Base-by-base conservation (phyloP, 345 rosid genomes). In the Pugionium cornutum region DNA sequence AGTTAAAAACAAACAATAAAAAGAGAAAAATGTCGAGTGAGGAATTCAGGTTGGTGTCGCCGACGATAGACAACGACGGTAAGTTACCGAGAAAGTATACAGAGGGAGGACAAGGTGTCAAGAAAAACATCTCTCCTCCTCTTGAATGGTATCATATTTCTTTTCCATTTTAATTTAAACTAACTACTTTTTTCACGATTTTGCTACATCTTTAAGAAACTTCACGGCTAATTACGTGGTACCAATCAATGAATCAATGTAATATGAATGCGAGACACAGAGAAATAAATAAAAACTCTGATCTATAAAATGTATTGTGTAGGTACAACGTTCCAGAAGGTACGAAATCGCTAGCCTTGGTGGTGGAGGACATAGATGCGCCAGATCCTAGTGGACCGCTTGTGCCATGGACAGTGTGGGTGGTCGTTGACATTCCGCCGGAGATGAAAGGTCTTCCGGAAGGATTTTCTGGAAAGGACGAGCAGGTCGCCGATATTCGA, bases 361-460 rank as follows among this genome's bases (percentile, higher is more conserved):
- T 89, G 77, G 95, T 89, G 77, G 87, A 83, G 58, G 98, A 89
- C 78, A 77, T 89, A 1, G 95, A 83, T 59, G 92, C 87, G 1
- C 84, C 91, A 1, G 89, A 91, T 67, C 98, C 92, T 0, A 67
- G 68, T 26, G 82, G 75, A 32, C 78, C 78, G 4, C 69, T 83
- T 9, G 89, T 88, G 66, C 96, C 91, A 0, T 91, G 96, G 95
- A 83, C 89, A 1, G 49, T 70, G 7, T 91, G 96, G 98, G 91
- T 89, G 4, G 89, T 83, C 25, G 75, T 74, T 1, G 85, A 89
- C 54, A 86, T 91, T 31, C 89, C 95, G 0, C 83, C 90, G 1
- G 61, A 58, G 4, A 2, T 86, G 64, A 86, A 88, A 67, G 82
- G 94, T 18, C 39, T 91, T 0, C 87, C 92, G 0, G 95, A 86